Percentiles rank a stretch among this genome's conserved stretches.
Evolutionary conservation across 495 filamentous ascomycete species (phyloP).

Genomic region (Hypoxylon trugodes): DNA sequence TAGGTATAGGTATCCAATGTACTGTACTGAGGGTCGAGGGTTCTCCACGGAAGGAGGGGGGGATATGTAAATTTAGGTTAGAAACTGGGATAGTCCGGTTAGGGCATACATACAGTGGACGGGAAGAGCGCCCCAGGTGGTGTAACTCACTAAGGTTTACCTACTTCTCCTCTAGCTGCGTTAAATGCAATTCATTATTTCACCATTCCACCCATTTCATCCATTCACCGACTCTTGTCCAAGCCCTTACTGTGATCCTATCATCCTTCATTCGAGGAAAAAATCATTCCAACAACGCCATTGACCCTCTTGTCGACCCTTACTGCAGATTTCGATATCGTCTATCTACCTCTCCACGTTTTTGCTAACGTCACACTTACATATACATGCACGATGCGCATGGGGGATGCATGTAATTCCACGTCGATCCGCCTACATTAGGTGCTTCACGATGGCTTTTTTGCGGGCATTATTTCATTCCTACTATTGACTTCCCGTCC

Average conservation of each 20-base stretch:
- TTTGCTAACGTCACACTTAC: conserved; percentile 38
- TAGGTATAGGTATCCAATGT: neutral
- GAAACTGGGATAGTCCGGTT: conserved; percentile 10
- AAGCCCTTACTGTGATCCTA: conserved; percentile 5
- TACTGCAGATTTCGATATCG: conserved; percentile 35
- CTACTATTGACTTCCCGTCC: neutral
- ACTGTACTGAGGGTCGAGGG: neutral
- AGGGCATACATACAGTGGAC: neutral
- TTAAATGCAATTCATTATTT: neutral
- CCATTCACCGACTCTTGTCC: conserved; percentile 17
- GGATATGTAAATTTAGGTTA: neutral
- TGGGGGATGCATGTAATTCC: conserved; percentile 38
- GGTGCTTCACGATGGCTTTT: conserved; percentile 1
- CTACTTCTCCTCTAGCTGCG: neutral
- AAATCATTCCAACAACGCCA: conserved; percentile 3
- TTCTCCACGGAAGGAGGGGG: neutral
- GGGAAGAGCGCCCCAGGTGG: neutral
- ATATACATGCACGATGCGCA: conserved; percentile 39
- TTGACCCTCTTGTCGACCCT: conserved; percentile 10
- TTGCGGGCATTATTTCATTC: conserved; percentile 4
- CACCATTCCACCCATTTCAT: neutral
- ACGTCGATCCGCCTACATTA: conserved; percentile 36
- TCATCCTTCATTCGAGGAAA: neutral
- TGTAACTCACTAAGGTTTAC: too few relatives aligned
- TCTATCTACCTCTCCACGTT: conserved; percentile 42